Evolutionary conservation across 257 asterid species (phyloP).

Genomic region (Ehretia macrophylla): DNA sequence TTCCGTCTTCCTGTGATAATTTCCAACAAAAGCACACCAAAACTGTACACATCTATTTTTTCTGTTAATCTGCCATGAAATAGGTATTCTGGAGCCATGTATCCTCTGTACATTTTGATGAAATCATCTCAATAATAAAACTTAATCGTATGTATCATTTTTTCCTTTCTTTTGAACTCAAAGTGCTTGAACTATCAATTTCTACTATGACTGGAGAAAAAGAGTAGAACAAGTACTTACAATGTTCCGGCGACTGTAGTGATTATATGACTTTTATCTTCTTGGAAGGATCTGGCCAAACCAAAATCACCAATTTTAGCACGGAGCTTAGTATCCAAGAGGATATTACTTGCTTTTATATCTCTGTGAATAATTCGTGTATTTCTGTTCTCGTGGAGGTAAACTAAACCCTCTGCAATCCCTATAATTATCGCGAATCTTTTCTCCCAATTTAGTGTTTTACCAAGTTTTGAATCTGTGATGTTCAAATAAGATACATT

Average conservation of each 20-base stretch:
- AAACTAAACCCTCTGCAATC: constrained; percentile 67
- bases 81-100: constrained; percentile 79
- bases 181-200: not conserved
- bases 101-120: constrained; percentile 40
- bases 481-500: no score
- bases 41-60: constrained; percentile 70
- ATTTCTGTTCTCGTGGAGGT: constrained; percentile 55
- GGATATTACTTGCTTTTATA: constrained; percentile 61
- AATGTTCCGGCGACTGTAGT: constrained; percentile 76
- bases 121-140: not conserved
- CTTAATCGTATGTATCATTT: no score
- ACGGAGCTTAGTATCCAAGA: constrained; percentile 45
- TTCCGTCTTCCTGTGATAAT: constrained; percentile 42
- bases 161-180: not conserved
- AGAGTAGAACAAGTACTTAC: constrained; percentile 27
- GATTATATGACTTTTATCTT: constrained; percentile 51
- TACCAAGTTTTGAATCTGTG: not conserved
- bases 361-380: constrained; percentile 66
- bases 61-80: constrained; percentile 63
- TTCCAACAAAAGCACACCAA: constrained; percentile 63
- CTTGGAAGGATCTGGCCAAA: constrained; percentile 60
- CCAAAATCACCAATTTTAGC: constrained; percentile 80
- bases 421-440: constrained; percentile 51
- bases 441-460: constrained; percentile 42
- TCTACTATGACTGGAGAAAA: not conserved